phyloP scores from a whole-genome alignment of 2,329 filamentous ascomycete genomes.

The Sclerotinia sclerotiorum region DNA sequence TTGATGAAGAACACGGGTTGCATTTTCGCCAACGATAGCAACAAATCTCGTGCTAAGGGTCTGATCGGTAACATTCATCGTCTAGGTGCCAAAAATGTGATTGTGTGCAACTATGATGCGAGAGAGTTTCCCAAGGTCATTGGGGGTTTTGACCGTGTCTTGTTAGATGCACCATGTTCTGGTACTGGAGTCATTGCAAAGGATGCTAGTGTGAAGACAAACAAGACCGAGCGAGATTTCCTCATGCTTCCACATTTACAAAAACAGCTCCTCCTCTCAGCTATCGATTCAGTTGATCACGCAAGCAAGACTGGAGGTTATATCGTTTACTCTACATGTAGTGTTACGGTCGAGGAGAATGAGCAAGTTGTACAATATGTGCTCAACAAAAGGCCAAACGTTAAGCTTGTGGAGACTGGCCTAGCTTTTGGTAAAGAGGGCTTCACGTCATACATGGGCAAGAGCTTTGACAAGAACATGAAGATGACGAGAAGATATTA shows the following conservation, averaged over 20 bases:
- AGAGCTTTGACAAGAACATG: constrained; percentile 84
- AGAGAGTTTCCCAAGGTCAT: constrained; percentile 92
- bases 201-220: constrained; percentile 95
- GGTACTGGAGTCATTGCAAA: constrained; percentile 98
- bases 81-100: constrained; percentile 86
- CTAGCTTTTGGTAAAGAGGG: constrained; percentile 89
- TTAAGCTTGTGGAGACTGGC: constrained; percentile 88
- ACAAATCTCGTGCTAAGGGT: constrained; percentile 90
- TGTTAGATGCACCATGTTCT: constrained; percentile 93
- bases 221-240: constrained; percentile 96
- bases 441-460: constrained; percentile 87
- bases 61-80: constrained; percentile 97
- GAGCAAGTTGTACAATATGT: constrained; percentile 94
- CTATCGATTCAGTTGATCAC: constrained; percentile 94
- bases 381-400: constrained; percentile 86
- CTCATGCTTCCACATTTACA: constrained; percentile 89
- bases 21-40: constrained; percentile 95
- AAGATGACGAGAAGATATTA: constrained; percentile 83
- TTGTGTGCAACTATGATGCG: constrained; percentile 95
- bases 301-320: constrained; percentile 89
- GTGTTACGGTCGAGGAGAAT: constrained; percentile 90
- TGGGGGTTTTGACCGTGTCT: constrained; percentile 90
- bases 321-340: constrained; percentile 95
- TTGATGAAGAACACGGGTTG: constrained; percentile 97
- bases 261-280: constrained; percentile 88